These are phyloP conservation scores for Tephrocybe rancida DNA, from an alignment of 768 basidiomycete genomes.

Conservation along the genomic window DNA sequence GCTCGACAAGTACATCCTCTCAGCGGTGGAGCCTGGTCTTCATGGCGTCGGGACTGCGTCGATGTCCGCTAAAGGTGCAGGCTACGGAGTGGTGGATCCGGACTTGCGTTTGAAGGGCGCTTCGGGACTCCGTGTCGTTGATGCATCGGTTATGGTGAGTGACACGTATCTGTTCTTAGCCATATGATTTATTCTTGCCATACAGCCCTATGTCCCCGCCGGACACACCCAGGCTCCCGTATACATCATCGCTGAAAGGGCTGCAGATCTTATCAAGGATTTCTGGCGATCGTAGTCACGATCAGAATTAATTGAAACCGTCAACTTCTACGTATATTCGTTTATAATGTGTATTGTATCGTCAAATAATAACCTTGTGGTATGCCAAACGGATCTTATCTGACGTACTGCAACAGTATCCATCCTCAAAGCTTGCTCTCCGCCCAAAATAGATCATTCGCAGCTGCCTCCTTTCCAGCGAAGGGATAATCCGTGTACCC, in stretches of 20 bases:
- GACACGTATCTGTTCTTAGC: background rate
- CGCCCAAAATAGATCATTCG: background rate
- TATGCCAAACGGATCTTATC: background rate
- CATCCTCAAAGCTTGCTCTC: constrained; percentile 9
- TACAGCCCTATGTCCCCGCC: constrained; percentile 17
- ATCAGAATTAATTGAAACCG: background rate
- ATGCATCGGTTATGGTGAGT: constrained; percentile 28
- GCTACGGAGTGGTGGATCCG: constrained; percentile 28
- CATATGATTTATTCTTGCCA: background rate
- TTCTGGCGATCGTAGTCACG: background rate
- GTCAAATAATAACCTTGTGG: too few species aligned
- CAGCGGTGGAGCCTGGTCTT: constrained; percentile 19
- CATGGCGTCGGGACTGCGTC: constrained; percentile 9
- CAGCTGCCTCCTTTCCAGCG: constrained; percentile 3
- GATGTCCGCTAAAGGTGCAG: constrained; percentile 20
- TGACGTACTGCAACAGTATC: too few species aligned
- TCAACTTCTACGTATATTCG: background rate
- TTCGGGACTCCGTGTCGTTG: constrained; percentile 30
- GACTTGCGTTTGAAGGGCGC: constrained; percentile 28
- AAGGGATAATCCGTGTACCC: constrained; percentile 35
- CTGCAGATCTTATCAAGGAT: constrained; percentile 3
- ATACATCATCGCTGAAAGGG: constrained; percentile 22
- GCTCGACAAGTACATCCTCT: background rate
- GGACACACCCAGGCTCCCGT: constrained; percentile 22
- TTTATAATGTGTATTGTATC: too few species aligned